phyloP scores from a whole-genome alignment of 2,329 filamentous ascomycete species.

The Laburnicola sp. region DNA sequence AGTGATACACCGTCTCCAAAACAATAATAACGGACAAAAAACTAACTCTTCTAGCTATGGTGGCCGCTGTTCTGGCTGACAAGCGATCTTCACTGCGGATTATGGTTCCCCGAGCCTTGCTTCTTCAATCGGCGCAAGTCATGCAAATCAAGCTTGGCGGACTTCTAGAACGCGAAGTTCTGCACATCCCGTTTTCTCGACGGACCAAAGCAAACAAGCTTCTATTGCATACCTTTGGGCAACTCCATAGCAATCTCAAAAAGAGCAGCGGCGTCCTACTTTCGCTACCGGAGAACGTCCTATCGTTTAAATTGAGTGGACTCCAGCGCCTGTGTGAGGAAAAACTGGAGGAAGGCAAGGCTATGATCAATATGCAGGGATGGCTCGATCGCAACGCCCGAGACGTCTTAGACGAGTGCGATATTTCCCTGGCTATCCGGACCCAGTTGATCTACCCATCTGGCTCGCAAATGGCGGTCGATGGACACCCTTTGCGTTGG shows the following conservation, averaged over 20 bases:
- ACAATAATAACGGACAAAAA: too few species aligned
- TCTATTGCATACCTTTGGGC: conserved; percentile 38
- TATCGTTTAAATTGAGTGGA: conserved; percentile 67
- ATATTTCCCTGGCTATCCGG: conserved; percentile 48
- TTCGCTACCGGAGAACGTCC: conserved; percentile 63
- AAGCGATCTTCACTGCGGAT: conserved; percentile 55
- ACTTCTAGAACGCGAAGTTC: conserved; percentile 56
- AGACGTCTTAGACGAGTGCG: conserved; percentile 67
- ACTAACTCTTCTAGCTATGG: conserved; percentile 51
- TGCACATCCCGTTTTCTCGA: conserved; percentile 63
- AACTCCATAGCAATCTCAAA: conserved; percentile 50
- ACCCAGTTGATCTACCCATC: conserved; percentile 53
- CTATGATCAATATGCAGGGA: conserved; percentile 56
- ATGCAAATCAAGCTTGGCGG: conserved; percentile 60
- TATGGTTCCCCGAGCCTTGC: conserved; percentile 59
- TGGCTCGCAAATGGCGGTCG: conserved; percentile 45
- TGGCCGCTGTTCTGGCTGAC: conserved; percentile 52
- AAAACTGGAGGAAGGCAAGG: conserved; percentile 45
- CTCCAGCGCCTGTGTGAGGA: conserved; percentile 59
- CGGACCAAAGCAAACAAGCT: conserved; percentile 45
- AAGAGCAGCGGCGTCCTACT: conserved; percentile 58
- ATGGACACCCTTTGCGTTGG: conserved; percentile 49
- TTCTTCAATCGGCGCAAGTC: conserved; percentile 61
- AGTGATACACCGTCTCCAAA: too few species aligned
- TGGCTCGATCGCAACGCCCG: conserved; percentile 56